These are phyloP conservation scores for Jackrogersella minutella DNA, from an alignment of 495 filamentous ascomycete genomes.

Conservation along the genomic window DNA sequence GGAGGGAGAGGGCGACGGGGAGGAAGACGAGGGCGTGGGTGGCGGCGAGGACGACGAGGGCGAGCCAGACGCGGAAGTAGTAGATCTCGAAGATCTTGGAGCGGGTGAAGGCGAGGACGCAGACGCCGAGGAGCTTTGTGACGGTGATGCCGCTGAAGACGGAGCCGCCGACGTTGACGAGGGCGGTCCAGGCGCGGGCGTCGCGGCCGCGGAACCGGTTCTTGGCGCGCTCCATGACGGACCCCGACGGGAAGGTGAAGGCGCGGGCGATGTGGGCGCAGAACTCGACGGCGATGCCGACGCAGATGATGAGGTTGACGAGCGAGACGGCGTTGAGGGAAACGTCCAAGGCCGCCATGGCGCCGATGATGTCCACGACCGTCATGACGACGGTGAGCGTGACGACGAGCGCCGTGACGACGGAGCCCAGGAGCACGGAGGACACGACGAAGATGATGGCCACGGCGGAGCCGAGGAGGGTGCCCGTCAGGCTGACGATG, in stretches of 20 bases:
- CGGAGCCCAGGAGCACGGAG: constrained; percentile 80
- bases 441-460: constrained; percentile 83
- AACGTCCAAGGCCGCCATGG: constrained; percentile 88
- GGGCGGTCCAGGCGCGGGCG: constrained; percentile 85
- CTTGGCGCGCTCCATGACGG: constrained; percentile 77
- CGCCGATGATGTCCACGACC: constrained; percentile 90
- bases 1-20: constrained; percentile 85
- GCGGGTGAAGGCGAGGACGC: constrained; percentile 89
- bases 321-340: constrained; percentile 95
- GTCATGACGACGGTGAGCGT: constrained; percentile 89
- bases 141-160: constrained; percentile 97
- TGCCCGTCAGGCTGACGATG: constrained; percentile 79
- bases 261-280: constrained; percentile 96
- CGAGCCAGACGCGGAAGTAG: constrained; percentile 96
- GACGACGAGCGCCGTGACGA: constrained; percentile 81
- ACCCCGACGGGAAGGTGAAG: constrained; percentile 87
- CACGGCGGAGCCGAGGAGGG: constrained; percentile 82
- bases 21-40: constrained; percentile 89
- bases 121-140: constrained; percentile 92
- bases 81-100: constrained; percentile 99
- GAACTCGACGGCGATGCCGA: constrained; percentile 96
- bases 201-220: constrained; percentile 76
- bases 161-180: constrained; percentile 91
- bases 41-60: constrained; percentile 88
- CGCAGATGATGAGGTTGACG: constrained; percentile 96